phyloP scores from a whole-genome alignment of 2,329 filamentous ascomycete species.

The Phialophora macrospora region DNA sequence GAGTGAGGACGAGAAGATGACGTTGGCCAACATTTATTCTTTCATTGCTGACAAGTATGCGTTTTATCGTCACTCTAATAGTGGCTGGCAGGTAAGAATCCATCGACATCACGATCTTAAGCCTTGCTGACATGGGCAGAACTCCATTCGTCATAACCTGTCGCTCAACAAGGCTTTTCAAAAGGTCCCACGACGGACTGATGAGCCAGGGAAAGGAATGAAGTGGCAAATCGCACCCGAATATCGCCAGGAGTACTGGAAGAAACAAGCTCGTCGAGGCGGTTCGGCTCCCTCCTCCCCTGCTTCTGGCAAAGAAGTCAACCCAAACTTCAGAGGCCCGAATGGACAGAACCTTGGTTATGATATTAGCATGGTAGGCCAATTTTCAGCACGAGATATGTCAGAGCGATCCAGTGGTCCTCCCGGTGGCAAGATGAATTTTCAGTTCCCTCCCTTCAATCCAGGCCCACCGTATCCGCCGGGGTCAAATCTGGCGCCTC shows the following conservation, averaged over 20 bases:
- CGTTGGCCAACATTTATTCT: constrained; percentile 88
- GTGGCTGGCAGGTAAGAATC: constrained; percentile 82
- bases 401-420: constrained; percentile 24
- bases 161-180: constrained; percentile 94
- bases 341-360: constrained; percentile 44
- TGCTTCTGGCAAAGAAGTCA: constrained; percentile 49
- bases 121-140: constrained; percentile 55
- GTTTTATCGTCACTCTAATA: constrained; percentile 84
- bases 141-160: constrained; percentile 95
- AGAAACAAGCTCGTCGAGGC: constrained; percentile 59
- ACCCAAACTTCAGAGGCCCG: constrained; percentile 45
- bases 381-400: constrained; percentile 44
- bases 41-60: constrained; percentile 91
- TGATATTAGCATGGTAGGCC: constrained; percentile 45
- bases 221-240: constrained; percentile 95
- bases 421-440: constrained; percentile 24
- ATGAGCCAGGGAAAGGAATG: constrained; percentile 98
- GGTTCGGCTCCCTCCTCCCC: constrained; percentile 53
- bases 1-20: constrained; percentile 84
- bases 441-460: constrained; percentile 34
- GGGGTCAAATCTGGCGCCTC: constrained; percentile 42
- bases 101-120: neutral
- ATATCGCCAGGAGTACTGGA: constrained; percentile 83
- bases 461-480: constrained; percentile 29
- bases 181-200: constrained; percentile 87